Evolutionary conservation across 306 rosid genomes (phyloP), one percentile per base, ranked within the genome.

Genomic region (Cicer cuneatum): DNA sequence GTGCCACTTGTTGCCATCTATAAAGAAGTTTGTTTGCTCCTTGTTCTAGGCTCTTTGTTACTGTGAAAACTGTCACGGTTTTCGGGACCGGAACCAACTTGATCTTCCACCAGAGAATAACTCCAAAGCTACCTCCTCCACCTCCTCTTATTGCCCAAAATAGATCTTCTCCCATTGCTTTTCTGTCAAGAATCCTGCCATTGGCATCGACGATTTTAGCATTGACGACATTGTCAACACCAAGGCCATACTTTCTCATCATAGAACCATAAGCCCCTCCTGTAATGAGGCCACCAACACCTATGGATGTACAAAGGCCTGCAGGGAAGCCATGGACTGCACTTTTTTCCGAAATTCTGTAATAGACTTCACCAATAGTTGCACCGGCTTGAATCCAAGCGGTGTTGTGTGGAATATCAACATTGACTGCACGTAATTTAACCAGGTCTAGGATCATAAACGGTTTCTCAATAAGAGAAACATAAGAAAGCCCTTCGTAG

Each of bases 131-230:
- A 0, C 86, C 93, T 10, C 89, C 93, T 1, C 97, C 93, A 5
- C 97, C 93, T 14, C 97, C 93, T 76, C 89, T 84, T 54, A 90
- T 89, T 0, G 97, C 92, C 97, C 92, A 91, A 59, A 91, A 89
- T 0, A 91, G 46, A 19, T 85, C 94, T 14, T 91, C 94, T 8
- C 89, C 92, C 93, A 88, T 92, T 72, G 83, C 70, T 43, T 33
- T 43, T 68, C 96, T 80, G 35, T 90, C 86, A 33, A 89, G 89
- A 56, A 88, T 68, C 11, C 38, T 75, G 0, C 98, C 98, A 13
- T 83, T 66, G 7, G 73, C 87, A 48, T 84, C 85, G 0, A 92
- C 85, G 0, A 92, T 52, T 38, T 2, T 9, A 1, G 98, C 98
- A 18, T 92, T 93, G 0, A 85, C 38, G 0, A 80, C 84, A 12